Conservation (phyloP, 371 early-diverging fungal species). For the Actinomortierella ambigua region DNA sequence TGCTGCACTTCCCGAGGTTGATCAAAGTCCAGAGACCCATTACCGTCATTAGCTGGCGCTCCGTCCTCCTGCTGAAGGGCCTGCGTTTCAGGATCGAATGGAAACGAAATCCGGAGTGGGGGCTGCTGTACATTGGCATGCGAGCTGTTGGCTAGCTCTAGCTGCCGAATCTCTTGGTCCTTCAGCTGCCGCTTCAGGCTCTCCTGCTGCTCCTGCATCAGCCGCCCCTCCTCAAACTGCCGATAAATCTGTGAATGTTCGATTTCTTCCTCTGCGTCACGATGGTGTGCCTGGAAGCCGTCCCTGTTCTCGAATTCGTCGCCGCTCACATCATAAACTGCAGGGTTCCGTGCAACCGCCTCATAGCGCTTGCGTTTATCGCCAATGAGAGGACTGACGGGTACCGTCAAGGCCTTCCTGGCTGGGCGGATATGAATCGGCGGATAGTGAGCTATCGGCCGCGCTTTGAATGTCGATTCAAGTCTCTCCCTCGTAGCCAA, state of each 20-base stretch:
- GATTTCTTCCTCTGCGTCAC: background rate
- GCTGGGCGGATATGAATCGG: slow-evolving; percentile 25
- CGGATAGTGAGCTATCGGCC: slow-evolving; percentile 25
- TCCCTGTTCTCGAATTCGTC: background rate
- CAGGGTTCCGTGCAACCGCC: background rate
- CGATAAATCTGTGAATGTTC: slow-evolving; percentile 13
- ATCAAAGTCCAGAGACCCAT: background rate
- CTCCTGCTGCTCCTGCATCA: slow-evolving; percentile 24
- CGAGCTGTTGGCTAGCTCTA: slow-evolving; percentile 25
- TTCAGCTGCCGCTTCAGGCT: slow-evolving; percentile 19
- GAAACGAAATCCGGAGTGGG: slow-evolving; percentile 27
- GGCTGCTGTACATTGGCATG: slow-evolving; percentile 28
- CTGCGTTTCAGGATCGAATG: slow-evolving; percentile 15
- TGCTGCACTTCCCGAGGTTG: background rate
- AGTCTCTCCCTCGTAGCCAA: slow-evolving; percentile 11
- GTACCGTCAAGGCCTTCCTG: slow-evolving; percentile 19
- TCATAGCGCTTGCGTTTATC: slow-evolving; percentile 38
- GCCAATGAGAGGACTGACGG: slow-evolving; percentile 38
- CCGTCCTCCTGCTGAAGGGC: background rate
- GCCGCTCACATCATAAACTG: too few species aligned
- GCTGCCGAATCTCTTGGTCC: slow-evolving; percentile 20
- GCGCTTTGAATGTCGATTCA: slow-evolving; percentile 17
- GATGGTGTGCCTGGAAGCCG: background rate
- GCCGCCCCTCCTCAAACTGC: slow-evolving; percentile 24
- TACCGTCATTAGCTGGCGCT: background rate